These are phyloP conservation scores for Trichoderma asperellum DNA, from an alignment of 2,329 filamentous ascomycete species.

Conservation along the genomic window DNA sequence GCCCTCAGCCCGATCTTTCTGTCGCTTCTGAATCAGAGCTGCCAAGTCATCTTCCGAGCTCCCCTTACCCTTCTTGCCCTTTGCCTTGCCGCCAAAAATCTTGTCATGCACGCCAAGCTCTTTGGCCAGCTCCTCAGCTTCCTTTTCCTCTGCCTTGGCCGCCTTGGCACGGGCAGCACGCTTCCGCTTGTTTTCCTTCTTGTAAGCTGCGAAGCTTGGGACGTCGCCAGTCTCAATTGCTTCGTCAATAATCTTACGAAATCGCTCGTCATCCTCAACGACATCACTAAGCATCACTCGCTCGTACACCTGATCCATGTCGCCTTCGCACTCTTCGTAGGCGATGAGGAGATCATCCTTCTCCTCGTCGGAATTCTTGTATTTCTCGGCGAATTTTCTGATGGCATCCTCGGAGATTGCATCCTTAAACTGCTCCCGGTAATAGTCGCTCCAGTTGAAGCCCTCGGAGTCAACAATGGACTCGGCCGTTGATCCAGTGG, in stretches of 20 bases:
- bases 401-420: conserved; percentile 76
- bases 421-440: conserved; percentile 79
- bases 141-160: conserved; percentile 68
- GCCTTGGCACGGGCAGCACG: conserved; percentile 61
- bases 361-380: conserved; percentile 88
- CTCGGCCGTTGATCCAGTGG: conserved; percentile 86
- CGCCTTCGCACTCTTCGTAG: conserved; percentile 73
- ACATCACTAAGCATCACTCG: conserved; percentile 85
- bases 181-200: conserved; percentile 70
- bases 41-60: conserved; percentile 61
- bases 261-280: conserved; percentile 81
- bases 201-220: conserved; percentile 68
- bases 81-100: conserved; percentile 57
- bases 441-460: conserved; percentile 92
- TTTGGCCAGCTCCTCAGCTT: conserved; percentile 76
- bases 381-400: conserved; percentile 72
- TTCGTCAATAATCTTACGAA: conserved; percentile 76
- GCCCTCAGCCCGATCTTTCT: conserved; percentile 61
- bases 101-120: conserved; percentile 75
- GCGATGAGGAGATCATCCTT: conserved; percentile 73
- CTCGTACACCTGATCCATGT: conserved; percentile 78
- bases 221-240: conserved; percentile 76
- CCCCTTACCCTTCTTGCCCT: conserved; percentile 50
- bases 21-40: conserved; percentile 74
- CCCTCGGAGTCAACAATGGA: conserved; percentile 75